phyloP scores from a whole-genome alignment of 1,284 basidiomycete species.

The Sanghuangporus sanghuang region DNA sequence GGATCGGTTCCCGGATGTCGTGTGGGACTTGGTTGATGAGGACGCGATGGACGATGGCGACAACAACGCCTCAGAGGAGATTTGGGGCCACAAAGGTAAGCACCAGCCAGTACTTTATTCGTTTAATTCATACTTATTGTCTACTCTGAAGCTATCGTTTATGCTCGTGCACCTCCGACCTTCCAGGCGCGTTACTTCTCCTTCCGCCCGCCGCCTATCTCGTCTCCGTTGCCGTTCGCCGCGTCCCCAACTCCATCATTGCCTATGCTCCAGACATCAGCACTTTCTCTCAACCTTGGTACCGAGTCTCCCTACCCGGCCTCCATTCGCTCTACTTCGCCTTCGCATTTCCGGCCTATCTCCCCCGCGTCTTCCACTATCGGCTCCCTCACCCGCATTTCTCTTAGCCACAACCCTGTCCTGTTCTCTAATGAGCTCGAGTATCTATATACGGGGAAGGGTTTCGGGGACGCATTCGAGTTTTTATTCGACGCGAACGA shows the following conservation, averaged over 20 bases:
- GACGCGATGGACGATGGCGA: constrained; percentile 41
- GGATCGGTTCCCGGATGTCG: constrained; percentile 88
- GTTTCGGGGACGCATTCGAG: constrained; percentile 83
- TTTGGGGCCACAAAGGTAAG: constrained; percentile 89
- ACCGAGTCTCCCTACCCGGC: constrained; percentile 33
- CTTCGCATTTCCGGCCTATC: constrained; percentile 43
- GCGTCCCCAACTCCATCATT: constrained; percentile 42
- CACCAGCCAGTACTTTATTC: neutral
- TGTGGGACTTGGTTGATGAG: constrained; percentile 70
- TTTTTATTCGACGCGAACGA: constrained; percentile 75
- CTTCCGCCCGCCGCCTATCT: constrained; percentile 51
- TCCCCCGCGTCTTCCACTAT: constrained; percentile 41
- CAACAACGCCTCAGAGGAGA: constrained; percentile 40
- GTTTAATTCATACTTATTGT: neutral
- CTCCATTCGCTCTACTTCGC: constrained; percentile 21
- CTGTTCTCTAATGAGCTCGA: constrained; percentile 86
- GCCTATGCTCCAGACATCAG: constrained; percentile 56
- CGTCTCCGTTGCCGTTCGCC: constrained; percentile 54
- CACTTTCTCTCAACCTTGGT: constrained; percentile 51
- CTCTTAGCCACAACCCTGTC: constrained; percentile 65
- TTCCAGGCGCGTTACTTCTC: constrained; percentile 85
- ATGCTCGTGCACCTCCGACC: constrained; percentile 84
- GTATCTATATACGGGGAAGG: constrained; percentile 85
- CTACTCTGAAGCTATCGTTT: constrained; percentile 70
- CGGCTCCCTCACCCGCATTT: constrained; percentile 46